Evolutionary conservation across 805 yeast genomes (phyloP), one percentile per base, ranked within the genome.

Genomic region (Wickerhamomyces bovis): DNA sequence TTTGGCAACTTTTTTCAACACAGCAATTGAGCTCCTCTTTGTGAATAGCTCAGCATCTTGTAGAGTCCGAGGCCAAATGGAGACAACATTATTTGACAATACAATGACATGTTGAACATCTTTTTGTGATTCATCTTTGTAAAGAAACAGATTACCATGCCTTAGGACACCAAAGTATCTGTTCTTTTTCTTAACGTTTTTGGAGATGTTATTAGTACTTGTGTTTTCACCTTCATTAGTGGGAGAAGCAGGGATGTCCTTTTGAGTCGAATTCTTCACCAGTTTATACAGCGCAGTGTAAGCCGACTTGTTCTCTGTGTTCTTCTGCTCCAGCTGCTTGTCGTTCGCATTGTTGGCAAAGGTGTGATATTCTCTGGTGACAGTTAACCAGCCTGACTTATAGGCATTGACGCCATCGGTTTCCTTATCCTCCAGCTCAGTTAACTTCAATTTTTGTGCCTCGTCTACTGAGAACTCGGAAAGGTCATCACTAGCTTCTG

Each of bases 121-220:
- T 58, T 72, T 75, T 60, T 79, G 72, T 42, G 71, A 69, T 49
- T 83, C 85, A 58, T 85, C 88, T 49, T 79, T 78, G 66, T 87
- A 92, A n/a, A 94, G 69, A 59, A 90, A 88, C 45, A 94, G 66
- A 59, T 89, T 89, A 0, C 97, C 96, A 58, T 90, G 97, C 57
- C 86, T 84, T 44, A 89, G 68, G 0, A 86, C 80, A 1, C 83
- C 90, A 61, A 67, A 85, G 58, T 73, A 85, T 38, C 80, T 68
- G 58, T 83, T 86, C 56, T 78, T 81, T 54, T 70, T 73, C 50
- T 76, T 65, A 10, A 66, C 63, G 5, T 65, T 52, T 47, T 68
- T 73, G 45, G 69, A 58, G 46, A 64, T 63, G 8, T 40, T 38
- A 9, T 50, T 9, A 5, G 51, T 45, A 2, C 51, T 33, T 1